Conservation (phyloP, 2,329 filamentous ascomycete species). For the Waltergamsia citrina region DNA sequence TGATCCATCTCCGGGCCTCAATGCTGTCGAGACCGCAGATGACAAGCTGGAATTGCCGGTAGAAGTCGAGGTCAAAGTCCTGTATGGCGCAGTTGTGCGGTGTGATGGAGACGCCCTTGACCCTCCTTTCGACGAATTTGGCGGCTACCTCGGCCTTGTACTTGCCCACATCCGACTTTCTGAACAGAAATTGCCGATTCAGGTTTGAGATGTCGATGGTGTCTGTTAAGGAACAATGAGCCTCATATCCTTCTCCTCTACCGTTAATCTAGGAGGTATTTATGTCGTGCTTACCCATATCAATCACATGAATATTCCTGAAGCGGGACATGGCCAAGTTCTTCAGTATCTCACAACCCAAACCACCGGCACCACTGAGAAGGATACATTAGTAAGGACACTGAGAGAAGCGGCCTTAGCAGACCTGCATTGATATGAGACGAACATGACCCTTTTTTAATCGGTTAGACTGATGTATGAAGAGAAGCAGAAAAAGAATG, state of each 20-base stretch:
- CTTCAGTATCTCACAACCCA: constrained; percentile 96
- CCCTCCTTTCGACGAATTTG: constrained; percentile 78
- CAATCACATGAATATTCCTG: constrained; percentile 95
- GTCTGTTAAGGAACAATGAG: constrained; percentile 40
- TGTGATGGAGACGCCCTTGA: constrained; percentile 86
- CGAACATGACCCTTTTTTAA: constrained; percentile 6
- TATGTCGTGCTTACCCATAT: constrained; percentile 62
- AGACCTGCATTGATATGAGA: background rate
- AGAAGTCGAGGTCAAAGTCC: constrained; percentile 92
- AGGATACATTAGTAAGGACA: background rate
- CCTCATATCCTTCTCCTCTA: background rate
- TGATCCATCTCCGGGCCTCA: constrained; percentile 97
- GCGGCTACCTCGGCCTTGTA: constrained; percentile 92
- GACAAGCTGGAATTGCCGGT: constrained; percentile 91
- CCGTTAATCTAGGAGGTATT: background rate
- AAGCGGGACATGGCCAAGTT: constrained; percentile 92
- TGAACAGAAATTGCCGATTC: constrained; percentile 95
- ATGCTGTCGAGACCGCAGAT: constrained; percentile 95
- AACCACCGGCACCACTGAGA: constrained; percentile 84
- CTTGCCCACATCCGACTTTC: constrained; percentile 82
- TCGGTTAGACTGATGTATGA: background rate
- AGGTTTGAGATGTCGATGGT: constrained; percentile 98
- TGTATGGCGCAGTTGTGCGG: constrained; percentile 93
- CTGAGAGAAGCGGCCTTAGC: background rate
- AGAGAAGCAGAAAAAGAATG: background rate